A percentile compares a stretch with the other conserved stretches of the same genome.
phyloP scores from a whole-genome alignment of 768 basidiomycete genomes.

The Dictyophora rubrovolvata region DNA sequence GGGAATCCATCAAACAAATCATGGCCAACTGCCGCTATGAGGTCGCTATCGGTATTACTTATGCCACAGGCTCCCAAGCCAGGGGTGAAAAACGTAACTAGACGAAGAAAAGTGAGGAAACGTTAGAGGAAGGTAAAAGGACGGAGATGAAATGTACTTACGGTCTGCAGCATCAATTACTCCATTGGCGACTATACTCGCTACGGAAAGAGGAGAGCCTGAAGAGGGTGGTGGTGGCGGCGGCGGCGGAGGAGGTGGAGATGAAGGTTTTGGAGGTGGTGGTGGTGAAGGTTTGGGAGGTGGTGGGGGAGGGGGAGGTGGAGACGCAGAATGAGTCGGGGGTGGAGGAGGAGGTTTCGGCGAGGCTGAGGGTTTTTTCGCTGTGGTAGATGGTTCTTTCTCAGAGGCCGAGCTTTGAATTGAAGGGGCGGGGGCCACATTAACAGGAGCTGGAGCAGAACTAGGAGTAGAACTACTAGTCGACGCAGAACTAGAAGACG shows the following conservation, averaged over 20 bases:
- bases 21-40: constrained; percentile 50
- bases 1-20: constrained; percentile 51
- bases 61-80: constrained; percentile 60
- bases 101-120: not conserved
- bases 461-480: too few relatives aligned
- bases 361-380: constrained; percentile 15
- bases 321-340: constrained; percentile 26
- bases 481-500: constrained; percentile 9
- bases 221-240: not conserved
- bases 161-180: too few relatives aligned
- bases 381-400: not conserved
- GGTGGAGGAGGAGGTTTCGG: constrained; percentile 39
- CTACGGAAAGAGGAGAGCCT: too few relatives aligned
- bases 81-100: constrained; percentile 46
- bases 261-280: not conserved
- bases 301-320: not conserved
- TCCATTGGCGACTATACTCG: too few relatives aligned
- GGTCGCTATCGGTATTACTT: constrained; percentile 38
- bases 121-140: not conserved
- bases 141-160: too few relatives aligned
- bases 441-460: constrained; percentile 2
- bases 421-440: not conserved
- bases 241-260: not conserved
- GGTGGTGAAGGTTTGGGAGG: not conserved
- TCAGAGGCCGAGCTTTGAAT: not conserved